Base-by-base conservation (phyloP, 2,329 filamentous ascomycete species). In the Neophaeococcomyces mojaviensis region DNA sequence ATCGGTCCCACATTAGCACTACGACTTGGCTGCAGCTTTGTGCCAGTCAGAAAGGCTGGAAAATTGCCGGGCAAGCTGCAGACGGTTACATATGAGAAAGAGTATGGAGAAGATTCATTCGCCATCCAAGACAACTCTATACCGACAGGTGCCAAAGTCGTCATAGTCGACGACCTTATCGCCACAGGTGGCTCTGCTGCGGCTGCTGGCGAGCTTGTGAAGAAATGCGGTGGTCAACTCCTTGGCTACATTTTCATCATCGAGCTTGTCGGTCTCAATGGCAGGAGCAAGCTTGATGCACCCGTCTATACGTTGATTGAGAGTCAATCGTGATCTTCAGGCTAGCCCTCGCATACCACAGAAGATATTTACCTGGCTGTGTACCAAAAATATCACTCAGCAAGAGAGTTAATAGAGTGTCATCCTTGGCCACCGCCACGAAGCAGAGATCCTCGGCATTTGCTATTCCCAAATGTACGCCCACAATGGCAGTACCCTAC, bases 121-220 rank as follows among this genome's bases (percentile, higher is more conserved):
- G 87, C 97, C 76, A 94, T 98, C 74, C 92, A 98, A 73, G 73
- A 78, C 56, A 88, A 85, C 66, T 83, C 84, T 36, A 82, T 98
- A 60, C 82, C 85, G 70, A 76, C 79, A 42, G 89, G 89, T 30
- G 87, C 95, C 71, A 89, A 84, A 66, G 90, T 95, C 48, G 72
- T 98, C 52, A 78, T 98, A 55, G 88, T 98, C 26, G 92, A 98
- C 67, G 92, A 98, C 66, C 94, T 98, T 62, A 97, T 98, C 71
- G 92, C 92, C 47, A 98, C 92, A 55, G 90, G 90, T 68, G 92
- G 92, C 58, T 95, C 88, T 55, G 92, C 92, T 47, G 79, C 80
- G 54, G 92, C 90, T 50, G 90, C 88, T 16, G 88, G 86, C 53
- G 78, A 86, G 52, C 83, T 98, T 49, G 86, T 97, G 58, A 76